Conservation (phyloP, 2,329 filamentous ascomycete species). For the Emergomyces orientalis region DNA sequence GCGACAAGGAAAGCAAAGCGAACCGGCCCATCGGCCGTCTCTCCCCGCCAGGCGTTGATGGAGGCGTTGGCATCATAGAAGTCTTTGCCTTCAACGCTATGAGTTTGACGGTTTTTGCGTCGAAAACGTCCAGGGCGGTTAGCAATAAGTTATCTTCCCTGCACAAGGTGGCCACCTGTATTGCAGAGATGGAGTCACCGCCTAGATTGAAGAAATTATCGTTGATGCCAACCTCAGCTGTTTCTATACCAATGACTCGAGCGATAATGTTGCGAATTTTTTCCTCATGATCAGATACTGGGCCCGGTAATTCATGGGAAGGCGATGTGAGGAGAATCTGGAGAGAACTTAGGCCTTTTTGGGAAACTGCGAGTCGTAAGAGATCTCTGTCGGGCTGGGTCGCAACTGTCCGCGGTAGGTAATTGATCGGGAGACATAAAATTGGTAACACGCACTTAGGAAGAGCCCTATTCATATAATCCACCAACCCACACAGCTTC, state of each 20-base stretch:
- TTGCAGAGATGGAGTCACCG: constrained; percentile 7
- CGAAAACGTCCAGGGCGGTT: constrained; percentile 11
- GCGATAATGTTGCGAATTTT: constrained; percentile 3
- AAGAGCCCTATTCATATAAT: not conserved
- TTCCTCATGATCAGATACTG: not conserved
- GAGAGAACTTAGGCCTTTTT: not conserved
- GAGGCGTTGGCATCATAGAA: not conserved
- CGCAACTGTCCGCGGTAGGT: not conserved
- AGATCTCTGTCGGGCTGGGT: not conserved
- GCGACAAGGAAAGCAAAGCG: not conserved
- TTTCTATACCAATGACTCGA: constrained; percentile 1
- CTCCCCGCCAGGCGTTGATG: not conserved
- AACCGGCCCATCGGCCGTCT: not conserved
- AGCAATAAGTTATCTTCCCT: constrained; percentile 8
- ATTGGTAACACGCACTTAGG: not conserved
- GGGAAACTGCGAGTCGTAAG: not conserved
- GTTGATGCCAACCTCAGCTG: not conserved
- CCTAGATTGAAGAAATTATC: constrained; percentile 8
- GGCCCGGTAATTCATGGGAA: not conserved
- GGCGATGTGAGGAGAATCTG: not conserved
- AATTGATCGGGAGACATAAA: not conserved
- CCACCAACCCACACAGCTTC: constrained; percentile 2
- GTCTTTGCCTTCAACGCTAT: not conserved
- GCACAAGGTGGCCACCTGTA: constrained; percentile 9
- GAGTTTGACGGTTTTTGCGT: constrained; percentile 8